Evolutionary conservation across 169 alveolate species (phyloP).

Genomic region (Plasmodium blacklocki): DNA sequence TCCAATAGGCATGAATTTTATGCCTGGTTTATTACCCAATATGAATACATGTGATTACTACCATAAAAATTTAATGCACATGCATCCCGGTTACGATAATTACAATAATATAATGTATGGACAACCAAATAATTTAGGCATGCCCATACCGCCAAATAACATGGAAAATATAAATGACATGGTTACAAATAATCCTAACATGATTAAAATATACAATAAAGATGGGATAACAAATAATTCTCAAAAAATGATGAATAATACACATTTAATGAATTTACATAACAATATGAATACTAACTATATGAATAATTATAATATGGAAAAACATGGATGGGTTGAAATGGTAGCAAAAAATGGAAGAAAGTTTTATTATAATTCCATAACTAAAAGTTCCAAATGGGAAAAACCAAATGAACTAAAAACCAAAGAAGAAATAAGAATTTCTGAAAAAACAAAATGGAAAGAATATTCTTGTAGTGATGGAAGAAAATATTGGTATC

Average conservation of each 20-base stretch:
- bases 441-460: constrained; percentile 80
- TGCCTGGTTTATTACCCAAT: constrained; percentile 54
- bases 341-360: constrained; percentile 89
- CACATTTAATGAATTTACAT: constrained; percentile 9
- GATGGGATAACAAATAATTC: constrained; percentile 24
- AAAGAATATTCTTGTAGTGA: constrained; percentile 74
- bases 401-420: constrained; percentile 87
- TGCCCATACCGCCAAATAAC: constrained; percentile 38
- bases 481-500: constrained; percentile 73
- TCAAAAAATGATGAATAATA: constrained; percentile 20
- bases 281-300: constrained; percentile 14
- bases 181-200: constrained; percentile 23
- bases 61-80: constrained; percentile 31
- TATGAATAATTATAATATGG: constrained; percentile 22
- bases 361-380: constrained; percentile 83
- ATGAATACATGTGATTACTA: constrained; percentile 43
- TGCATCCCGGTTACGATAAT: constrained; percentile 35
- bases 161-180: constrained; percentile 20
- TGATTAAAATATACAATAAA: constrained; percentile 66
- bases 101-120: constrained; percentile 47
- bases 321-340: constrained; percentile 83
- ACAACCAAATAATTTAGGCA: constrained; percentile 28
- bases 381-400: constrained; percentile 88
- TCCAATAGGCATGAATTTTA: constrained; percentile 32
- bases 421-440: constrained; percentile 76